Conservation (phyloP, 257 asterid species). For the Solanum tarijense region DNA sequence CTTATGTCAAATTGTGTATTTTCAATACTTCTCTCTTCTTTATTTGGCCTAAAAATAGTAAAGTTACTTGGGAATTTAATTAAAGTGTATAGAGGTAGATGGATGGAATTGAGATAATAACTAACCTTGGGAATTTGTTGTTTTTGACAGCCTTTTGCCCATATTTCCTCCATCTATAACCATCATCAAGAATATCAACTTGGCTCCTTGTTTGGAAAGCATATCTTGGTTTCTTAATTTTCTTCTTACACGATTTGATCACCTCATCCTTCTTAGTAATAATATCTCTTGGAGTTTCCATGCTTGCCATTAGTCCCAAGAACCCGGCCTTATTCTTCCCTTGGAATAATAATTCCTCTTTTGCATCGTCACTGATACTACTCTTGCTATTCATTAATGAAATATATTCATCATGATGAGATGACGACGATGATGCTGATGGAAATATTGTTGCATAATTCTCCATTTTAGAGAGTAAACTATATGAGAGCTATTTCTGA, state of each 20-base stretch:
- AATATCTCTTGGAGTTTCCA: neutral
- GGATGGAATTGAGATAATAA: neutral
- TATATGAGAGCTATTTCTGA: neutral
- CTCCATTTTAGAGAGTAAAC: neutral
- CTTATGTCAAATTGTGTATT: neutral
- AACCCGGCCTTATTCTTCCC: neutral
- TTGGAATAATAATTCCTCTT: neutral
- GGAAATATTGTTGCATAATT: neutral
- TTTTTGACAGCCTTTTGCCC: slow-evolving; percentile 16
- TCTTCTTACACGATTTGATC: neutral
- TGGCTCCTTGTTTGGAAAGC: slow-evolving; percentile 14
- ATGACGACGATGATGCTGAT: neutral
- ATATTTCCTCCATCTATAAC: slow-evolving; percentile 17
- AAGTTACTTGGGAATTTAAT: neutral
- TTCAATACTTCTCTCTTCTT: neutral
- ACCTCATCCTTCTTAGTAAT: neutral
- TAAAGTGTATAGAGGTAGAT: neutral
- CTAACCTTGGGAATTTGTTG: slow-evolving; percentile 11
- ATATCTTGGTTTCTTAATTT: neutral
- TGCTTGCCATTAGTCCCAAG: neutral
- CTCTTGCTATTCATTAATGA: neutral
- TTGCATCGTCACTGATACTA: neutral
- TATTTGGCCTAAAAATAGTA: neutral
- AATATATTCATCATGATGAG: neutral
- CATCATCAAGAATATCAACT: slow-evolving; percentile 15